Base-by-base conservation (phyloP, 441 rosid genomes). In the Cnidoscolus chayamansa region DNA sequence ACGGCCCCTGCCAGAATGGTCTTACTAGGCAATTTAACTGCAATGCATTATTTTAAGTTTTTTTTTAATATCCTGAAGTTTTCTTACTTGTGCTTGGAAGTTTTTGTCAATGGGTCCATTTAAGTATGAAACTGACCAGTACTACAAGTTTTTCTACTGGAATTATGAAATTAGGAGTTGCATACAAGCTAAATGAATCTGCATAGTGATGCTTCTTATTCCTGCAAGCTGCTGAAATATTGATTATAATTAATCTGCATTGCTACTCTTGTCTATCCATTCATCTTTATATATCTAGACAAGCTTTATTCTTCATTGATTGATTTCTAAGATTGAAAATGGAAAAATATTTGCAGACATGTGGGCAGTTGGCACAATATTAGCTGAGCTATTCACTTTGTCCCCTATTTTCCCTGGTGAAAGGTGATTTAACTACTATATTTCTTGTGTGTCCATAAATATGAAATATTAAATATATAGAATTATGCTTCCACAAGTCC, bases 321-420 rank as follows among this genome's bases (percentile, higher is more conserved):
- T 76, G 40, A 55, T 68, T 47, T 65, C 82, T 81, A 74, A 79
- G 51, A 20, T 61, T 55, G 65, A 50, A 72, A 55, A 72, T 11
- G 30, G 16, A 11, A 70, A 74, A 48, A 40, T 60, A 67, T 67
- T 13, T 81, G 65, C 86, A 95, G 98, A 95, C 78, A 90, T 95
- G 96, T 95, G 99, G 98, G 99, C 97, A 11, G 90, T 95, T 89
- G 97, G 99, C n/a, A 95, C 99, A 63, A 89, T 93, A 64, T 79
- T 95, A 84, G 95, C 97, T 63, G 97, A 95, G 79, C 74, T 95
- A 77, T 84, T 95, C 77, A 82, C 87, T 62, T 82, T 90, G 30
- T 85, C 88, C 69, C 99, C 99, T 63, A 96, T 95, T 65, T 93
- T 93, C 55, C 98, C 98, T 10, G 99, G 98, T 64, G 88, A 84